phyloP scores from a whole-genome alignment of 495 filamentous ascomycete genomes.

The Penicillium argentinense region DNA sequence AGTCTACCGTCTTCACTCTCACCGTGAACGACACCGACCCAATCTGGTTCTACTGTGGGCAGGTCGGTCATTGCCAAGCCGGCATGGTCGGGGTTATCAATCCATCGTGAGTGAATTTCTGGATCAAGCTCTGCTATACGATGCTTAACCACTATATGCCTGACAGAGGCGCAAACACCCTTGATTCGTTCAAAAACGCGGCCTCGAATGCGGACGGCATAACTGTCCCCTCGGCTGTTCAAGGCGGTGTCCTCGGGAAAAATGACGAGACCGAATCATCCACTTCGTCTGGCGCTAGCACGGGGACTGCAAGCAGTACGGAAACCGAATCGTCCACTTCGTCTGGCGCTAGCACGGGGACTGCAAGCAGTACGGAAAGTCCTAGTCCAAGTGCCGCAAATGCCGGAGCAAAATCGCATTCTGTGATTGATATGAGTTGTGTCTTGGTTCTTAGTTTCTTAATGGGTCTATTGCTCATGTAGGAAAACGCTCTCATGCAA shows the following conservation, averaged over 20 bases:
- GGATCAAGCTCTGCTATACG: neutral
- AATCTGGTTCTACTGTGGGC: slow-evolving; percentile 68
- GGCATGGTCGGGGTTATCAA: slow-evolving; percentile 75
- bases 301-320: too few relatives aligned
- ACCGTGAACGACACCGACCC: slow-evolving; percentile 62
- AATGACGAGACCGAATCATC: too few relatives aligned
- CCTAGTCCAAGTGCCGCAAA: too few relatives aligned
- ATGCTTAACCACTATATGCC: neutral
- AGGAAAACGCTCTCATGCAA: too few relatives aligned
- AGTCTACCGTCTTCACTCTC: slow-evolving; percentile 55
- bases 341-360: too few relatives aligned
- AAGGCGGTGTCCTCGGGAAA: neutral
- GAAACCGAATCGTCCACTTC: too few relatives aligned
- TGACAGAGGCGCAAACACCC: slow-evolving; percentile 49
- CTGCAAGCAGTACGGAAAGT: too few relatives aligned
- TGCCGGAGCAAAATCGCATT: too few relatives aligned
- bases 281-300: too few relatives aligned
- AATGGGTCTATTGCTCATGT: too few relatives aligned
- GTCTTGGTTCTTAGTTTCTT: too few relatives aligned
- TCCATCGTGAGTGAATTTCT: slow-evolving; percentile 50
- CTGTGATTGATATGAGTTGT: too few relatives aligned
- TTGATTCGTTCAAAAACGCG: slow-evolving; percentile 46
- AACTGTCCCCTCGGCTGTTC: slow-evolving; percentile 1
- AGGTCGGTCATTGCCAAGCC: slow-evolving; percentile 62
- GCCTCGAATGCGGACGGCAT: slow-evolving; percentile 40